Base-by-base conservation (phyloP, 2,329 filamentous ascomycete genomes). In the Diplodia mutila region DNA sequence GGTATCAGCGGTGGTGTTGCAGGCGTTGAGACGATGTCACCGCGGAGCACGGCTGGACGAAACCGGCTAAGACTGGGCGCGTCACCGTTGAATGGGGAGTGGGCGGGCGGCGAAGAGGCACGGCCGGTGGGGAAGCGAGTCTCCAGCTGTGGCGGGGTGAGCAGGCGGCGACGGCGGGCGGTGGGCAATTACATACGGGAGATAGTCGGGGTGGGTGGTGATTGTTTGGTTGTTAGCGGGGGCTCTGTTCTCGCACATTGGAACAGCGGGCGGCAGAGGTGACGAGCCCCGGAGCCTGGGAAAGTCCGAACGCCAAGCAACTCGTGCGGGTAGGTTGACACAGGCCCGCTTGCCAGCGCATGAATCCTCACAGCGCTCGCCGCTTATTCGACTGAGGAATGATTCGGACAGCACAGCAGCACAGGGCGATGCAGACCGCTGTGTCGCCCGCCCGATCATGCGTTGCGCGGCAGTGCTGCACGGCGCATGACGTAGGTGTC, bases 41-140 rank as follows among this genome's bases (percentile, higher is more conserved):
- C 32, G 55, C 65, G 55, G 65, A 67, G 59, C 46, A 64, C 66
- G 66, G 66, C 57, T 63, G 57, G 49, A 64, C 66, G 59, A 64
- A 67, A 67, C 57, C 57, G 66, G 66, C 57, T 64, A 54, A 57
- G 57, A 55, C 57, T 64, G 66, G 66, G 66, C 66, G 66, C 66
- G 66, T 67, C 66, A 64, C 66, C 66, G 66, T 63, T 63, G 66
- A 64, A 59, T 57, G 66, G 39, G 39, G 52, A 32, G 64, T 49
- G 51, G 64, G 52, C 52, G 64, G 59, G 57, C 48, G 55, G 42
- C 55, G 48, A 61, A 61, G 48, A 67, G 54, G 48, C 34, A 48
- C 65, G 34, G 64, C 53, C 53, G 64, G 52, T 39, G 64, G 39
- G 64, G 42, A 55, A 54, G 48, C n/a, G 64, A 59, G 27, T 59